These are phyloP conservation scores for Cadophora sp. DNA, from an alignment of 2,329 filamentous ascomycete species.

Conservation along the genomic window DNA sequence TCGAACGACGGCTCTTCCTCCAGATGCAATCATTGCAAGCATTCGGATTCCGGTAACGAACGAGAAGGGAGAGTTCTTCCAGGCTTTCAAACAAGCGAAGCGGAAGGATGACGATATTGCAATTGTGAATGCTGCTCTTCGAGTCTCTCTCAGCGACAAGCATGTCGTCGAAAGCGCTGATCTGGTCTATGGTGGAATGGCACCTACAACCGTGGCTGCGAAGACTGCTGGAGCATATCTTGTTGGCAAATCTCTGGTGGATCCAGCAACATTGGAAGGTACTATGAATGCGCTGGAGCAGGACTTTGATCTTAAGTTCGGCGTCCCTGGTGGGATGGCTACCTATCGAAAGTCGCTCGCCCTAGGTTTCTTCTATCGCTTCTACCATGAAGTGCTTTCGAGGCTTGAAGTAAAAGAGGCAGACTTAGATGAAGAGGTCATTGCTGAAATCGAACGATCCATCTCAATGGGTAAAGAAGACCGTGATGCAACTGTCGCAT, in stretches of 20 bases:
- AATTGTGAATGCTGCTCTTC: constrained; percentile 88
- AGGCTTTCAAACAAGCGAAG: constrained; percentile 95
- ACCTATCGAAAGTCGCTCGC: constrained; percentile 92
- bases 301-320: constrained; percentile 88
- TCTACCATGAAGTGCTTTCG: constrained; percentile 87
- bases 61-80: constrained; percentile 80
- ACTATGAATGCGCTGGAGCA: constrained; percentile 87
- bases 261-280: constrained; percentile 84
- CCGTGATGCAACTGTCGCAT: constrained; percentile 74
- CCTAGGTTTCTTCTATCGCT: constrained; percentile 94
- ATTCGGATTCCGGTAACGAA: constrained; percentile 83
- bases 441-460: constrained; percentile 83
- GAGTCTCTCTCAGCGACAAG: constrained; percentile 72
- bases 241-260: constrained; percentile 78
- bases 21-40: constrained; percentile 83
- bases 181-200: constrained; percentile 95
- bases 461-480: constrained; percentile 85
- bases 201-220: constrained; percentile 86
- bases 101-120: constrained; percentile 98
- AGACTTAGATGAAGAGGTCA: constrained; percentile 73
- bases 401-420: constrained; percentile 58
- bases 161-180: constrained; percentile 77
- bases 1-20: constrained; percentile 79
- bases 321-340: constrained; percentile 96
- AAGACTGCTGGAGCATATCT: constrained; percentile 79